phyloP scores from a whole-genome alignment of 805 yeast species.

The Candida dendrica region DNA sequence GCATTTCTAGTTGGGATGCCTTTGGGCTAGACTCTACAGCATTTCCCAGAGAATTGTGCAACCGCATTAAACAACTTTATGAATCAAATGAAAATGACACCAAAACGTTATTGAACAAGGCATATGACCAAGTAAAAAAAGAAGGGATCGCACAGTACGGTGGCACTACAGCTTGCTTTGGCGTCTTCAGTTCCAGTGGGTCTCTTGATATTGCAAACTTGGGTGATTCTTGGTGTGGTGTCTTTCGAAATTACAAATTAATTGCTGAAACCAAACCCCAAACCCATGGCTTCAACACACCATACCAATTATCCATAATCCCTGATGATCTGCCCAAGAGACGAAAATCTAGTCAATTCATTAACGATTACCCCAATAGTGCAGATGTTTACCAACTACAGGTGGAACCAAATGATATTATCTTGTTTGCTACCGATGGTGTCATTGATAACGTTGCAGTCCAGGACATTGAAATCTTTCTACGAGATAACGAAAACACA shows the following conservation, averaged over 20 bases:
- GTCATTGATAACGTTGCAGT: conserved; percentile 77
- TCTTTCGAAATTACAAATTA: conserved; percentile 60
- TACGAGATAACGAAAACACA: conserved; percentile 40
- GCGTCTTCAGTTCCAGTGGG: conserved; percentile 53
- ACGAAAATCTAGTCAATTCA: conserved; percentile 47
- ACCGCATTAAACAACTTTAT: conserved; percentile 33
- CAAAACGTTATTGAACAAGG: conserved; percentile 40
- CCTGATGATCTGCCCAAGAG: conserved; percentile 53
- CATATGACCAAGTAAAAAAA: conserved; percentile 46
- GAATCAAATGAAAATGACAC: conserved; percentile 7
- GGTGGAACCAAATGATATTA: conserved; percentile 63
- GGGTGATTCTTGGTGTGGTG: conserved; percentile 94
- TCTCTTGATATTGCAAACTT: conserved; percentile 62
- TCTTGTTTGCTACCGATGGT: conserved; percentile 90
- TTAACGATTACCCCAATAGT: conserved; percentile 61
- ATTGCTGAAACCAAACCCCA: conserved; percentile 67
- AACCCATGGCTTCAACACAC: conserved; percentile 85
- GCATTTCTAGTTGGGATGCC: conserved; percentile 97
- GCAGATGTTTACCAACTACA: conserved; percentile 65
- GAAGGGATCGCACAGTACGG: conserved; percentile 74
- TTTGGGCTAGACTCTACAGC: conserved; percentile 87
- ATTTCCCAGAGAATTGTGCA: conserved; percentile 73
- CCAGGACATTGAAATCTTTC: conserved; percentile 62
- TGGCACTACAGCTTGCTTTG: conserved; percentile 89
- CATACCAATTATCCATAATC: conserved; percentile 81